Evolutionary conservation across 2,329 filamentous ascomycete species (phyloP).

Genomic region (Endoconidiophora laricicola): DNA sequence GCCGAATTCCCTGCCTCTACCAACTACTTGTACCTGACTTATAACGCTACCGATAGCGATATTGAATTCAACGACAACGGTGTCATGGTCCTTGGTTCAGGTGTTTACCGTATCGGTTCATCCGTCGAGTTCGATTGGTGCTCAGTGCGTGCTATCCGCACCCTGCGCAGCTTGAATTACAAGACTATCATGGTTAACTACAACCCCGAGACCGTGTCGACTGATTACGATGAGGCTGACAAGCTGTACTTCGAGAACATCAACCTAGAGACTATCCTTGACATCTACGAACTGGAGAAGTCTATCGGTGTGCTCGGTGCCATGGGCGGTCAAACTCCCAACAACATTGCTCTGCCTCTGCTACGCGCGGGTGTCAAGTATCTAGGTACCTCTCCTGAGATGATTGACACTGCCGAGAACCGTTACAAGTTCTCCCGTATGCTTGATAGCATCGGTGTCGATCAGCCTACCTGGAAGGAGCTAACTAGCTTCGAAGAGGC

Average conservation of each 20-base stretch:
- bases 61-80: conserved; percentile 75
- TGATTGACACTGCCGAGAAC: conserved; percentile 97
- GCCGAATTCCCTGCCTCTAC: conserved; percentile 90
- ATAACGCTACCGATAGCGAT: conserved; percentile 80
- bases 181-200: conserved; percentile 97
- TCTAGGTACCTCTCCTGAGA: conserved; percentile 88
- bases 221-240: conserved; percentile 90
- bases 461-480: conserved; percentile 97
- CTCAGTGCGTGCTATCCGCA: conserved; percentile 84
- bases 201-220: conserved; percentile 78
- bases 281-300: conserved; percentile 80
- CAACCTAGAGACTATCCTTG: conserved; percentile 72
- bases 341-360: conserved; percentile 88
- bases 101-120: conserved; percentile 92
- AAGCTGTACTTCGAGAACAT: conserved; percentile 94
- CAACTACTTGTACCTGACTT: conserved; percentile 93
- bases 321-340: conserved; percentile 94
- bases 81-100: conserved; percentile 89
- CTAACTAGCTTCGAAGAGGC: conserved; percentile 89
- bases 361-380: conserved; percentile 83
- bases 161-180: conserved; percentile 63
- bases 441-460: conserved; percentile 84
- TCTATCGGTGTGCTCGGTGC: conserved; percentile 77
- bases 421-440: conserved; percentile 97
- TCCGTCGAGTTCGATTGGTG: conserved; percentile 99